Percentiles rank a stretch among this genome's conserved stretches.
phyloP scores from a whole-genome alignment of 2,329 filamentous ascomycete genomes.

The Sclerotinia spermophila region DNA sequence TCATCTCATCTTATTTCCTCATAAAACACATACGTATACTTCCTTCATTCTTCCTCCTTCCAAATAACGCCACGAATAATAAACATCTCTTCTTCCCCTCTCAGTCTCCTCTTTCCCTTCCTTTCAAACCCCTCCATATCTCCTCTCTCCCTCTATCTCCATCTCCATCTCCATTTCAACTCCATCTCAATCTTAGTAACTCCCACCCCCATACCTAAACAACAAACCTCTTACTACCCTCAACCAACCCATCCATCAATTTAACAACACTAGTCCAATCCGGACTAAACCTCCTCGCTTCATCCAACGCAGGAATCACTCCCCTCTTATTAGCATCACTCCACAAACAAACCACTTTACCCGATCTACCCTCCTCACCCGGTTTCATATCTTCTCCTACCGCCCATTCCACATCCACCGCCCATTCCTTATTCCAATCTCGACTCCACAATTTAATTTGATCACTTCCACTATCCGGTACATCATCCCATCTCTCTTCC shows the following conservation, averaged over 20 bases:
- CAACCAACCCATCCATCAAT: conserved; percentile 71
- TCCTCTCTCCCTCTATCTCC: too few species aligned
- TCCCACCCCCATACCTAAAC: not conserved
- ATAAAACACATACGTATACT: too few species aligned
- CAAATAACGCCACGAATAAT: too few species aligned
- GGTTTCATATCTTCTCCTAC: conserved; percentile 33
- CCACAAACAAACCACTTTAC: conserved; percentile 77
- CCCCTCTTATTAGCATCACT: conserved; percentile 73
- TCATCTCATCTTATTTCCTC: too few species aligned
- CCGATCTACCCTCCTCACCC: conserved; percentile 48
- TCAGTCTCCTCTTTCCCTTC: too few species aligned
- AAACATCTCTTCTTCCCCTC: too few species aligned
- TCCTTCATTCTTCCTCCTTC: too few species aligned
- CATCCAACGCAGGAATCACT: conserved; percentile 78
- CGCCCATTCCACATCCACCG: conserved; percentile 62
- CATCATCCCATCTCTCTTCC: conserved; percentile 59
- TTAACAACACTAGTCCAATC: conserved; percentile 78
- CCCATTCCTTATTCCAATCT: conserved; percentile 73
- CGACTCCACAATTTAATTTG: conserved; percentile 79
- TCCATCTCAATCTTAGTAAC: too few species aligned
- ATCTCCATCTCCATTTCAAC: too few species aligned
- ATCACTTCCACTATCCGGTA: conserved; percentile 59
- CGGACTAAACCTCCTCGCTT: conserved; percentile 72
- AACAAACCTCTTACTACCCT: conserved; percentile 59
- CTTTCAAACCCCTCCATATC: too few species aligned